A percentile compares a stretch with the other conserved stretches of the same genome.
Conservation (phyloP, 495 filamentous ascomycete species). For the Penicillium paradoxum region DNA sequence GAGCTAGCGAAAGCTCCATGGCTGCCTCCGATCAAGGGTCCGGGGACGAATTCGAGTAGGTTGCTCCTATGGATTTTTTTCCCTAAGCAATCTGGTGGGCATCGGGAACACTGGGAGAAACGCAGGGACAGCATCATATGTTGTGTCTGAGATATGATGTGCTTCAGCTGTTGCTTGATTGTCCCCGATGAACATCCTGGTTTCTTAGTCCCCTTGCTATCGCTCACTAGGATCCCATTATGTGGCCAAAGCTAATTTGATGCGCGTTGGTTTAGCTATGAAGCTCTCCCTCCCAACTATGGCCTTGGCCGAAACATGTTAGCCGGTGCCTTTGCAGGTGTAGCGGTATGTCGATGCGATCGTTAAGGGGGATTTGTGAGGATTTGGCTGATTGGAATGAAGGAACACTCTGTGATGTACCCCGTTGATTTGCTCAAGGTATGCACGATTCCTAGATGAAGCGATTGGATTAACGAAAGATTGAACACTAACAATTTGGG, state of each 20-base stretch:
- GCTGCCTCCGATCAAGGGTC: constrained; percentile 35
- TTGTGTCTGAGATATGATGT: not conserved
- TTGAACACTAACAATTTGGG: constrained; percentile 6
- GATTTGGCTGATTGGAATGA: constrained; percentile 11
- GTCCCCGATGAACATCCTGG: not conserved
- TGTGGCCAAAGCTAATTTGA: constrained; percentile 18
- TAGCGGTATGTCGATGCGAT: constrained; percentile 61
- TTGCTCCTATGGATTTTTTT: constrained; percentile 12
- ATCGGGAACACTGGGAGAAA: not conserved
- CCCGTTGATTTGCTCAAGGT: constrained; percentile 98
- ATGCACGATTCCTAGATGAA: constrained; percentile 20
- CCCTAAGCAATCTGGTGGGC: not conserved
- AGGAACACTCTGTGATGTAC: constrained; percentile 96
- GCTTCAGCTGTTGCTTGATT: not conserved
- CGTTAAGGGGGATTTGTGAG: not conserved
- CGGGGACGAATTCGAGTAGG: constrained; percentile 45
- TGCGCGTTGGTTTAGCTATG: constrained; percentile 48
- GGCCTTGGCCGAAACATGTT: constrained; percentile 72
- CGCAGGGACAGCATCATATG: not conserved
- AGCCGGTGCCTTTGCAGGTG: constrained; percentile 94
- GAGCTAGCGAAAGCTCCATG: constrained; percentile 41
- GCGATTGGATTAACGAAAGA: not conserved
- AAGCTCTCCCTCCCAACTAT: constrained; percentile 66
- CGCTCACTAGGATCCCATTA: not conserved
- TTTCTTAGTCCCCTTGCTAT: not conserved